Conservation (phyloP, 106 monocot species). For the Ottelia alismoides region DNA sequence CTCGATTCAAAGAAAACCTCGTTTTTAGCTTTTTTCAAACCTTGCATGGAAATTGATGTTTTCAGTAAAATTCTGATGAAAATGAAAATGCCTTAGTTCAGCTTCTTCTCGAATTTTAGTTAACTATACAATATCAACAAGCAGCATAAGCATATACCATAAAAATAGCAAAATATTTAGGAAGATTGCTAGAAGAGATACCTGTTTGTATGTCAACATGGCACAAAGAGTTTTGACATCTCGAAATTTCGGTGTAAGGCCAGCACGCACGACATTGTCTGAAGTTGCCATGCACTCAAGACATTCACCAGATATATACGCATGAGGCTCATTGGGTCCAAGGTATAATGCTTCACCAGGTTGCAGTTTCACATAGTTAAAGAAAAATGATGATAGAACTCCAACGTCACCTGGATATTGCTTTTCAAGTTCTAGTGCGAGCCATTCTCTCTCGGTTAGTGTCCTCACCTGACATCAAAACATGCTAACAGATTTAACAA, state of each 20-base stretch:
- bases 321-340: constrained; percentile 92
- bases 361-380: constrained; percentile 76
- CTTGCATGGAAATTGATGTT: too few relatives aligned
- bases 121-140: too few relatives aligned
- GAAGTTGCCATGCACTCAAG: constrained; percentile 97
- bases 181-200: constrained; percentile 5
- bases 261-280: constrained; percentile 98
- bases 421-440: constrained; percentile 52
- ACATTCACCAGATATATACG: constrained; percentile 89
- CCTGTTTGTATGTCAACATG: constrained; percentile 96
- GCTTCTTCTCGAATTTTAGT: not conserved
- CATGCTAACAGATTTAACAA: too few relatives aligned
- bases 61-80: too few relatives aligned
- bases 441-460: constrained; percentile 79
- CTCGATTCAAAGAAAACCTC: too few relatives aligned
- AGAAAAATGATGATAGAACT: constrained; percentile 80
- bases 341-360: constrained; percentile 89
- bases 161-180: constrained; percentile 2
- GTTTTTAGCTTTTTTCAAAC: too few relatives aligned
- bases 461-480: constrained; percentile 34
- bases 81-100: too few relatives aligned
- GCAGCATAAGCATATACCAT: too few relatives aligned
- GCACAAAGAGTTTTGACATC: constrained; percentile 91
- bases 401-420: constrained; percentile 90
- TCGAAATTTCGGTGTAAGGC: constrained; percentile 80